phyloP scores from a whole-genome alignment of 2,329 filamentous ascomycete genomes.

The Paecilomyces sp. region DNA sequence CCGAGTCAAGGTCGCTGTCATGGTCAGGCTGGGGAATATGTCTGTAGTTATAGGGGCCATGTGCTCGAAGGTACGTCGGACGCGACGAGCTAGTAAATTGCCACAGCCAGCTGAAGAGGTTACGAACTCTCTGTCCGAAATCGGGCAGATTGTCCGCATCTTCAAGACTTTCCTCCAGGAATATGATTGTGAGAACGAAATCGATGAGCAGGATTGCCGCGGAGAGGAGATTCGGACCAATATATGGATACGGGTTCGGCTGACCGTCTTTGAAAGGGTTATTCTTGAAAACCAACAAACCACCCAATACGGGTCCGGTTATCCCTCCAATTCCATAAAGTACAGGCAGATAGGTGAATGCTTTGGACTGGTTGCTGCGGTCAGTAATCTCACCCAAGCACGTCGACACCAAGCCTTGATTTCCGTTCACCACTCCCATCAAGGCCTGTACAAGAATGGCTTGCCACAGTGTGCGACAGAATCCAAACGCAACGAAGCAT shows the following conservation, averaged over 20 bases:
- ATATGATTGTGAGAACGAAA: constrained; percentile 66
- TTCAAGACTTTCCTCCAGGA: constrained; percentile 80
- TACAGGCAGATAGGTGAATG: constrained; percentile 89
- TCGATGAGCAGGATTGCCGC: constrained; percentile 66
- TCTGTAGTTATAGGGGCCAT: constrained; percentile 18
- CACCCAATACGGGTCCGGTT: constrained; percentile 85
- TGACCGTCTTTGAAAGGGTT: constrained; percentile 48
- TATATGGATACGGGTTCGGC: constrained; percentile 65
- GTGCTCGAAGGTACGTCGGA: constrained; percentile 51
- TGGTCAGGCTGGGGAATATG: constrained; percentile 20
- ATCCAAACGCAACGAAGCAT: constrained; percentile 81
- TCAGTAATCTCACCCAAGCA: constrained; percentile 94
- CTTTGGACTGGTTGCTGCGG: constrained; percentile 84
- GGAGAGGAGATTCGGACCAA: constrained; percentile 74
- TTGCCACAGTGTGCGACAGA: constrained; percentile 76
- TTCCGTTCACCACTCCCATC: constrained; percentile 93
- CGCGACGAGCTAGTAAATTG: constrained; percentile 54
- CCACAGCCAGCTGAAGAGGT: constrained; percentile 62
- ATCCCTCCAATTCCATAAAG: constrained; percentile 95
- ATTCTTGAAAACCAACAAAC: constrained; percentile 63
- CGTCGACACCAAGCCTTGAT: constrained; percentile 88
- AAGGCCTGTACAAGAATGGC: constrained; percentile 76
- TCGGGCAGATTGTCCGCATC: constrained; percentile 56
- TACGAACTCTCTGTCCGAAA: constrained; percentile 51
- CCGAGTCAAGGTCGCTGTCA: constrained; percentile 38